Base-by-base conservation (phyloP, 306 rosid species). In the Cucurbita argyrosperma region DNA sequence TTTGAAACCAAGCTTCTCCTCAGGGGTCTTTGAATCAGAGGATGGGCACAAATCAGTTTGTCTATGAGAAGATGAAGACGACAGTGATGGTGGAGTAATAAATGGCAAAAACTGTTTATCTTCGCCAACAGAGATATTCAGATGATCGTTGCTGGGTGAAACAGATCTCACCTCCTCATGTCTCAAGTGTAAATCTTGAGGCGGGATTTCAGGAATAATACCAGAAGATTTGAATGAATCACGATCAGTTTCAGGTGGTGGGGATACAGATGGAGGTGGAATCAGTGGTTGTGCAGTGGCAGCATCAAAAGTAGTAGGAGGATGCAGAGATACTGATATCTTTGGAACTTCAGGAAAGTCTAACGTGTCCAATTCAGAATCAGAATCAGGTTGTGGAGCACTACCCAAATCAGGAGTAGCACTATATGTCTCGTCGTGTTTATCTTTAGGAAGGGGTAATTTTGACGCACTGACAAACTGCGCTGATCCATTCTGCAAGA, bases 341-440 rank as follows among this genome's bases (percentile, higher is more conserved):
- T 55, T 87, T 0, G 99, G 96, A 80, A 90, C 96, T 83, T 89
- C 90, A 74, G 97, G 98, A 77, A 94, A 86, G 45, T 91, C 96
- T 66, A 87, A 79, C 46, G 15, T 37, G 74, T 90, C 97, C 15
- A 87, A 84, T 74, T 76, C 88, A 11, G 82, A 78, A 89, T 94
- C 97, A 80, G 96, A 91, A 73, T 87, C 92, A 52, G 83, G 78
- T 71, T 82, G 82, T 74, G 84, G 95, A 11, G 70, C 68, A 46
- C 57, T 80, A 40, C 69, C 68, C 76, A 84, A 80, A 79, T 84
- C 86, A 46, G 85, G 79, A 54, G 78, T 5, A 6, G 76, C 35
- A 46, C 76, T 13, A 10, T 59, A 45, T 68, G 79, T 77, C 80
- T 86, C 96, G 4, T 86, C 78, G 8, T 85, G 87, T 58, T 89